These are phyloP conservation scores for Westerdykella aurantiaca DNA, from an alignment of 2,329 filamentous ascomycete species.

Conservation along the genomic window DNA sequence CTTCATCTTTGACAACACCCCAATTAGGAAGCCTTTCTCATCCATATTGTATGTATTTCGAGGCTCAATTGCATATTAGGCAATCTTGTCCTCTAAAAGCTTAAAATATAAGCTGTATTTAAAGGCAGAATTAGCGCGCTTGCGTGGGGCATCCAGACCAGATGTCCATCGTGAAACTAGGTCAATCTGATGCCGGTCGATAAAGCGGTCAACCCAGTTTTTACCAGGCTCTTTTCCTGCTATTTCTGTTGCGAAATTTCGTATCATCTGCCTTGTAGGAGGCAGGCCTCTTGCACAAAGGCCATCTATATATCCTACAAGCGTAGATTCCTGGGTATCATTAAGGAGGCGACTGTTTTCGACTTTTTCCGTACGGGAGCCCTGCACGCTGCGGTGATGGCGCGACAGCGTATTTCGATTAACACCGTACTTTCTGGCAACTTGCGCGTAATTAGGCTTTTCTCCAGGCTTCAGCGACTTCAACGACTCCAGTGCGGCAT, in stretches of 20 bases:
- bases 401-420: constrained; percentile 1
- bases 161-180: constrained; percentile 11
- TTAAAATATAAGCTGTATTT: constrained; percentile 16
- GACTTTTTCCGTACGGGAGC: background rate
- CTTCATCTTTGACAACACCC: constrained; percentile 2
- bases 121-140: constrained; percentile 13
- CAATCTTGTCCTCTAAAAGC: background rate
- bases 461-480: constrained; percentile 3
- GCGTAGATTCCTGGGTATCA: constrained; percentile 6
- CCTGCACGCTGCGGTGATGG: background rate
- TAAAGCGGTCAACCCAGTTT: constrained; percentile 14
- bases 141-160: constrained; percentile 9
- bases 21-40: no score
- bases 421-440: constrained; percentile 5
- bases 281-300: constrained; percentile 9
- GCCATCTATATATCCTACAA: constrained; percentile 15
- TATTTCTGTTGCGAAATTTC: constrained; percentile 10
- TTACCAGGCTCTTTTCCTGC: constrained; percentile 5
- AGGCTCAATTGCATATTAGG: background rate
- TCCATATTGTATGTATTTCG: background rate
- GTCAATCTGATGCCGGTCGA: constrained; percentile 4
- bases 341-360: constrained; percentile 2
- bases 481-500: constrained; percentile 5
- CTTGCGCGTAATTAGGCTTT: background rate
- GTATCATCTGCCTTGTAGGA: constrained; percentile 12